Conservation (phyloP, 805 yeast species). For the Pichia eremophila region DNA sequence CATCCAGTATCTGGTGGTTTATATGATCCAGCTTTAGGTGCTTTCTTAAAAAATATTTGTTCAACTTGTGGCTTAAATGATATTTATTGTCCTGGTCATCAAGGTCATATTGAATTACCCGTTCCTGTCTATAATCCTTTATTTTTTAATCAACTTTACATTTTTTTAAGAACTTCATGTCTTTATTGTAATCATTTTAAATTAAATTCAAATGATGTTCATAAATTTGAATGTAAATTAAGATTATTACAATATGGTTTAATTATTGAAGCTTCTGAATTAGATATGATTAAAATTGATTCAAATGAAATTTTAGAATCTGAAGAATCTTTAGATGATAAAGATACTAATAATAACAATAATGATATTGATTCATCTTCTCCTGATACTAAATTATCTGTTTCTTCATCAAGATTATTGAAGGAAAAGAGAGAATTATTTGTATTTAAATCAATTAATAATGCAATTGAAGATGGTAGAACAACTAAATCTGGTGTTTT, state of each 20-base stretch:
- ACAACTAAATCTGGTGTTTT: conserved; percentile 57
- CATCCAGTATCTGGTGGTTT: conserved; percentile 93
- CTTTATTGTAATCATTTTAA: conserved; percentile 84
- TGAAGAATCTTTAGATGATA: conserved; percentile 29
- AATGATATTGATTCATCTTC: conserved; percentile 17
- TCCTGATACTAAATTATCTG: conserved; percentile 13
- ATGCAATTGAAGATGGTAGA: conserved; percentile 69
- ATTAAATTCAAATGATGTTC: conserved; percentile 58
- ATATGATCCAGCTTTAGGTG: conserved; percentile 92
- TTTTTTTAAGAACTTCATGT: conserved; percentile 76
- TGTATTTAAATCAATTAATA: conserved; percentile 61
- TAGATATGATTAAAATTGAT: conserved; percentile 49
- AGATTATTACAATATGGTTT: conserved; percentile 82
- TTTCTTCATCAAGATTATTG: conserved; percentile 31
- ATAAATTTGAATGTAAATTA: conserved; percentile 69
- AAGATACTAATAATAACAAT: conserved; percentile 8
- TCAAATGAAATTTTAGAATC: conserved; percentile 26
- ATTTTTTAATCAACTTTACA: conserved; percentile 85
- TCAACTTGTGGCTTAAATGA: conserved; percentile 95
- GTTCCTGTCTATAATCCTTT: conserved; percentile 92
- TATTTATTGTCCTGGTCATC: conserved; percentile 93
- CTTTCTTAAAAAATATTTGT: conserved; percentile 81
- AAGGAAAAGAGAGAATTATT: conserved; percentile 54
- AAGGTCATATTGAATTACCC: conserved; percentile 96
- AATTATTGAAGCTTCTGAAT: conserved; percentile 61